phyloP scores from a whole-genome alignment of 108 stramenopile genomes.

The Fistulifera solaris region DNA sequence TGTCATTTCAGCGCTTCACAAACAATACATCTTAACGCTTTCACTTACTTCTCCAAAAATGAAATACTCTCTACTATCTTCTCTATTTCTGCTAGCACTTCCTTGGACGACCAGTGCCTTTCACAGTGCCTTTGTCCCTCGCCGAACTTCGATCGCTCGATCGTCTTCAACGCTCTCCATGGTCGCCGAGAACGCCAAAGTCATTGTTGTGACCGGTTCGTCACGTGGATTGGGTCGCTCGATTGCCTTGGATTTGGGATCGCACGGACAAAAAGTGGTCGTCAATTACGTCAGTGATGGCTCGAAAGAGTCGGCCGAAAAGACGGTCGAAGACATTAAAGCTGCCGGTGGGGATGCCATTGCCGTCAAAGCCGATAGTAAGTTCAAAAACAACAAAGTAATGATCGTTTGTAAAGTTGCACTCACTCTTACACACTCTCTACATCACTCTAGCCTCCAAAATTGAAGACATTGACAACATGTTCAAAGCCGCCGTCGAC shows the following conservation, averaged over 20 bases:
- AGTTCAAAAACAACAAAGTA: conserved; percentile 23
- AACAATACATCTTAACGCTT: too few relatives aligned
- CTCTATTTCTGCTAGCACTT: not conserved
- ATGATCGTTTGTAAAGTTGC: not conserved
- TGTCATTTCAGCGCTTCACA: too few relatives aligned
- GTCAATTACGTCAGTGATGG: conserved; percentile 90
- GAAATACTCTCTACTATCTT: too few relatives aligned
- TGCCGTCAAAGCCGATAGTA: conserved; percentile 83
- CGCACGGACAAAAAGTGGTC: conserved; percentile 84
- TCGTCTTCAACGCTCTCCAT: conserved; percentile 42
- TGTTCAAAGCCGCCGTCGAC: conserved; percentile 70
- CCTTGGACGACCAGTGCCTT: not conserved
- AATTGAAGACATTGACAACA: conserved; percentile 63
- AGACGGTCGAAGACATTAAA: conserved; percentile 75
- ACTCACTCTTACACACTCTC: not conserved
- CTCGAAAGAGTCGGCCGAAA: conserved; percentile 68
- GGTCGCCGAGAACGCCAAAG: conserved; percentile 82
- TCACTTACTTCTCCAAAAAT: too few relatives aligned
- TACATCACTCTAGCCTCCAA: conserved; percentile 35
- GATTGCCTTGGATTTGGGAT: conserved; percentile 87
- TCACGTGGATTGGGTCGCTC: conserved; percentile 89
- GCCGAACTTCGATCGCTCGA: not conserved
- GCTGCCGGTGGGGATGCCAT: conserved; percentile 69
- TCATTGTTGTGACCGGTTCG: conserved; percentile 86
- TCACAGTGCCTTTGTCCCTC: not conserved